Evolutionary conservation across 768 basidiomycete species (phyloP).

Genomic region (Rhizopogon rudus): DNA sequence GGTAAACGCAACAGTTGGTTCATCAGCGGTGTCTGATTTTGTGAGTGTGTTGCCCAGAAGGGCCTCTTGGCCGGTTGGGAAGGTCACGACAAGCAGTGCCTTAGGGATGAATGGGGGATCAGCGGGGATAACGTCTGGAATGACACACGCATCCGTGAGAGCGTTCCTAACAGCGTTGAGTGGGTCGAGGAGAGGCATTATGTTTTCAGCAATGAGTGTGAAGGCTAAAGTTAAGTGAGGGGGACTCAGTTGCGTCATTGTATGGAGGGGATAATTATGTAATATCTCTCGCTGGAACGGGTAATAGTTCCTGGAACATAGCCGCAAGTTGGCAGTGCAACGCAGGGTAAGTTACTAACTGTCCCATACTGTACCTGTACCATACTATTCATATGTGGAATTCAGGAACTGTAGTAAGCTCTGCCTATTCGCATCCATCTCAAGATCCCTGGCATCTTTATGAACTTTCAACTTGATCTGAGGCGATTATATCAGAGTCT

Average conservation of each 20-base stretch:
- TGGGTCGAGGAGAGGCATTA: conserved; percentile 16
- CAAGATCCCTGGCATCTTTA: conserved; percentile 51
- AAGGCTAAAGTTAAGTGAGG: neutral
- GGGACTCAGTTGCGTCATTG: neutral
- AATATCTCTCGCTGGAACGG: neutral
- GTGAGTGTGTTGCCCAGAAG: conserved; percentile 34
- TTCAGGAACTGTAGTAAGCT: conserved; percentile 53
- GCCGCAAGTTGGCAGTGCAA: too few species aligned
- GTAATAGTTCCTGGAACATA: too few species aligned
- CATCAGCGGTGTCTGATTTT: conserved; percentile 37
- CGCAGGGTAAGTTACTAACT: too few species aligned
- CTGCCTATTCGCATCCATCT: conserved; percentile 51
- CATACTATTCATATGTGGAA: conserved; percentile 34
- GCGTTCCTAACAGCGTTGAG: conserved; percentile 15
- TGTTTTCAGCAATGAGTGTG: neutral
- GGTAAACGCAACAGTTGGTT: conserved; percentile 44
- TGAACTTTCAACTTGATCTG: conserved; percentile 63
- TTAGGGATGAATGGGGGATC: conserved; percentile 20
- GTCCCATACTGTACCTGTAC: too few species aligned
- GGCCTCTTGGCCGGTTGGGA: conserved; percentile 27
- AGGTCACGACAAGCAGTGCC: conserved; percentile 22
- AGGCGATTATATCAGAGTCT: neutral
- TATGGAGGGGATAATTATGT: neutral
- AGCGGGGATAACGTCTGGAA: conserved; percentile 26
- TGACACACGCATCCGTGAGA: conserved; percentile 16